Base-by-base conservation (phyloP, 176 grass and related monocot genomes). In the bread wheat (Triticum aestivum) region DNA sequence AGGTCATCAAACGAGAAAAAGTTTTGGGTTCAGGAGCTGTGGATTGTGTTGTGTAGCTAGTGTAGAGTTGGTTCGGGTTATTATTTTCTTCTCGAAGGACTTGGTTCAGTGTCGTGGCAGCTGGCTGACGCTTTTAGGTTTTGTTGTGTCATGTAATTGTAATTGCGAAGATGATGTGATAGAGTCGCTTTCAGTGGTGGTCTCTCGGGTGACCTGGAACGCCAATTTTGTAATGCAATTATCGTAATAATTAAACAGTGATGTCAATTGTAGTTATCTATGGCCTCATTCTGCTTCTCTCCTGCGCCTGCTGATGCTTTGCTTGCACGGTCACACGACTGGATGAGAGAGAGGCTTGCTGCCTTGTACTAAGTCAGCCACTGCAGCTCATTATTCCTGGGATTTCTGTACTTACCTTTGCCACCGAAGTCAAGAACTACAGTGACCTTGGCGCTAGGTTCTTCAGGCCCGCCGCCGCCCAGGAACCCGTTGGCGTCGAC, bases 161-260 rank as follows among this genome's bases (percentile, higher is more conserved):
- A 30, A 30, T 30, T 30, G 29, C 29, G 29, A 30, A 30, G 29
- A 30, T 30, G 29, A 30, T 30, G 29, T 30, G 29, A 30, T 30
- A 30, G 29, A 30, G 29, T 30, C 29, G 29, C 29, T 30, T 30
- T 30, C 29, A 2, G 29, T 30, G 29, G 29, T 30, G 29, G 29
- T 30, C 29, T 30, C 29, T 30, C 29, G 29, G 29, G 29, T 30
- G 29, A 30, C 29, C 29, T 30, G 29, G 29, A 30, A 30, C 29
- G 29, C 29, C 29, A 30, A 30, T 30, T 30, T 30, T 30, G 29
- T 30, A 30, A 30, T 30, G 29, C 29, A 30, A 2, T 30, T 30
- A 30, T 30, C 30, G 4, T 87, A 75, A 91, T 90, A 71, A 89
- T 29, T 47, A 76, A 77, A 14, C 30, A 54, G 75, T 74, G 20